These are phyloP conservation scores for Bertia moriformis DNA, from an alignment of 2,329 filamentous ascomycete genomes.

Conservation along the genomic window DNA sequence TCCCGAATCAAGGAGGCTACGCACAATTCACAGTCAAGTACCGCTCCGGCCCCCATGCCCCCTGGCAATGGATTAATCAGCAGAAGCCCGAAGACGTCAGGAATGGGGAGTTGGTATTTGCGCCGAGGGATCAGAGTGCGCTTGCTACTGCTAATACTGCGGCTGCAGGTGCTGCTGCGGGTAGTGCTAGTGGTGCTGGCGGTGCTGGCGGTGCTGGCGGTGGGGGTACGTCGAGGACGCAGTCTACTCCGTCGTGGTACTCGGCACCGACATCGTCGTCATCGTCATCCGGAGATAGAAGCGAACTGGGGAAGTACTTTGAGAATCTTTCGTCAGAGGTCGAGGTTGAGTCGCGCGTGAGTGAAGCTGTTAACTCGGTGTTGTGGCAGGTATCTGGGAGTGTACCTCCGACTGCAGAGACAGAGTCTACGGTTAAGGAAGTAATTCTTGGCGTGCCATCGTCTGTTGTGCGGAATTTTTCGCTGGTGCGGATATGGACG, in stretches of 20 bases:
- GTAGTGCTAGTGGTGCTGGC: too few species aligned
- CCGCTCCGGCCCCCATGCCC: not conserved
- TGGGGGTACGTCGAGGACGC: not conserved
- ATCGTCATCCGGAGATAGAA: constrained; percentile 3
- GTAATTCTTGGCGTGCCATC: not conserved
- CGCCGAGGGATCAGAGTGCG: not conserved
- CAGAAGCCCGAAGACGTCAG: not conserved
- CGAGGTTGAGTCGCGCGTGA: not conserved
- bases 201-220: too few species aligned
- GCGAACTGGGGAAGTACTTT: constrained; percentile 39
- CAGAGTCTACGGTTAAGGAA: not conserved
- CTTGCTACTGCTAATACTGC: not conserved
- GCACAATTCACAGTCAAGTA: not conserved
- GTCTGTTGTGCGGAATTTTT: constrained; percentile 47
- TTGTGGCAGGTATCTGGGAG: not conserved
- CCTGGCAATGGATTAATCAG: not conserved
- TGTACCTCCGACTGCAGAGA: not conserved
- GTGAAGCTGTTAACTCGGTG: not conserved
- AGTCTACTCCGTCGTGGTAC: not conserved
- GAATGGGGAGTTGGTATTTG: not conserved
- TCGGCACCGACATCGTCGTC: not conserved
- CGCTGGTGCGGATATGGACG: constrained; percentile 62
- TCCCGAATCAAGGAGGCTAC: not conserved
- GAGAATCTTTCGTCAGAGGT: constrained; percentile 27
- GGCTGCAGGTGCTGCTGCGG: not conserved